Evolutionary conservation across 352 stramenopile genomes (phyloP).

Genomic region (Phytophthora chlamydospora): DNA sequence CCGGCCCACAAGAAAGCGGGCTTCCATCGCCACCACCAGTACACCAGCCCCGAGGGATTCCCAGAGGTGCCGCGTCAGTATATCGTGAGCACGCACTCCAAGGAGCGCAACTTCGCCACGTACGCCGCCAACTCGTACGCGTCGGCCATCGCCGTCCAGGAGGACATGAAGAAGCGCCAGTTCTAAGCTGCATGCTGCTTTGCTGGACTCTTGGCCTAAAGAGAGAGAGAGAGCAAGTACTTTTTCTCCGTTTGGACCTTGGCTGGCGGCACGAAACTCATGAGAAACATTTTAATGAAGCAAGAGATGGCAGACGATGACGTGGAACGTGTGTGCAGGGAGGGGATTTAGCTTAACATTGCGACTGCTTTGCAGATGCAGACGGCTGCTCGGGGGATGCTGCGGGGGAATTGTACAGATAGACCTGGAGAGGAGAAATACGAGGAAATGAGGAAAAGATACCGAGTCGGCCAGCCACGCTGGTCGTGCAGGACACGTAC

Average conservation of each 20-base stretch:
- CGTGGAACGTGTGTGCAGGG: conserved; percentile 1
- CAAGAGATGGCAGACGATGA: conserved; percentile 22
- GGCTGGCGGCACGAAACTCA: conserved; percentile 3
- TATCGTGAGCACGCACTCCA: conserved; percentile 69
- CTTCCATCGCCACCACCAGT: conserved; percentile 62
- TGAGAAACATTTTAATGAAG: conserved; percentile 36
- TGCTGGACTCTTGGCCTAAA: neutral
- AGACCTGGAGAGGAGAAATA: conserved; percentile 40
- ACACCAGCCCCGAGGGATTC: conserved; percentile 71
- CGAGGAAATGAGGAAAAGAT: neutral
- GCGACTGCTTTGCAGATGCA: conserved; percentile 4
- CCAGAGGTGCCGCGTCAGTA: conserved; percentile 83
- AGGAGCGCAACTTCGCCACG: conserved; percentile 71
- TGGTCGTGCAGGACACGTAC: conserved; percentile 32
- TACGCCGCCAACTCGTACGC: conserved; percentile 90
- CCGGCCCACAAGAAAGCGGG: conserved; percentile 58
- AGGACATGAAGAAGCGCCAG: conserved; percentile 77
- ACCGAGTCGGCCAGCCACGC: neutral
- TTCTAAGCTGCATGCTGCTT: conserved; percentile 56
- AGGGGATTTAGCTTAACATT: conserved; percentile 4
- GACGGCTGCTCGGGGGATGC: conserved; percentile 11
- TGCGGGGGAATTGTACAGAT: conserved; percentile 56
- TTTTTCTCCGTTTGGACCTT: conserved; percentile 8
- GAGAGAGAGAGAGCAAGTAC: conserved; percentile 1
- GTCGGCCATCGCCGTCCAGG: conserved; percentile 81